Evolutionary conservation across 805 yeast genomes (phyloP).

Genomic region (Suhomyces sp.): DNA sequence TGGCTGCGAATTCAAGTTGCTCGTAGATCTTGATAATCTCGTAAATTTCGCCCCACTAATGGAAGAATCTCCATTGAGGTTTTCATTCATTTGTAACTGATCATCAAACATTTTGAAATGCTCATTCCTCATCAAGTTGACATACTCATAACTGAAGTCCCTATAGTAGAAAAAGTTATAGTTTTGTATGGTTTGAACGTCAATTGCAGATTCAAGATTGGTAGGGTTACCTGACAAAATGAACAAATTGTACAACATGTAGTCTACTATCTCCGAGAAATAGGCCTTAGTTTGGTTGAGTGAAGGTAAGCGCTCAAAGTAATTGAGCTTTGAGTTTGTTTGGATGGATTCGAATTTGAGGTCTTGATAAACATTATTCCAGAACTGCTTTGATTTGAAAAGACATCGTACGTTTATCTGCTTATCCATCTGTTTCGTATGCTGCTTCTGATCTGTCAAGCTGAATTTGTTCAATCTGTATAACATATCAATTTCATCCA

Average conservation of each 20-base stretch:
- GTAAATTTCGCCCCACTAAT: not conserved
- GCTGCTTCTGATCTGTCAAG: constrained; percentile 1
- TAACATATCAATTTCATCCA: constrained; percentile 3
- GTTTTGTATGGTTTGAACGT: constrained; percentile 9
- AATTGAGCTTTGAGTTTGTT: constrained; percentile 6
- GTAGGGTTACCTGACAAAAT: constrained; percentile 10
- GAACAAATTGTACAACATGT: constrained; percentile 19
- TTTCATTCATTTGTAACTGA: not conserved
- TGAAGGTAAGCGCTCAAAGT: constrained; percentile 12
- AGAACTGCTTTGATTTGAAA: constrained; percentile 17
- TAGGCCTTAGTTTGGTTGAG: constrained; percentile 14
- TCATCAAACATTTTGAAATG: constrained; percentile 4
- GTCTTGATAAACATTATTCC: constrained; percentile 34
- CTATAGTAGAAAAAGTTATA: constrained; percentile 20
- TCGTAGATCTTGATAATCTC: no score
- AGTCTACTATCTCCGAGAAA: constrained; percentile 24
- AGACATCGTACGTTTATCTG: constrained; percentile 3
- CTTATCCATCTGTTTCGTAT: not conserved
- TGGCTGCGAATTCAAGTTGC: constrained; percentile 4
- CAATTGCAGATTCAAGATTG: constrained; percentile 5
- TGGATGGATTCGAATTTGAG: constrained; percentile 20
- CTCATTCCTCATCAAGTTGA: constrained; percentile 5
- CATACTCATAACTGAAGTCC: constrained; percentile 18
- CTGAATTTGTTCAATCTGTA: constrained; percentile 3
- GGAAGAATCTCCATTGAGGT: not conserved